Base-by-base conservation (phyloP, 2,329 filamentous ascomycete genomes). In the Aspergillus flavus region DNA sequence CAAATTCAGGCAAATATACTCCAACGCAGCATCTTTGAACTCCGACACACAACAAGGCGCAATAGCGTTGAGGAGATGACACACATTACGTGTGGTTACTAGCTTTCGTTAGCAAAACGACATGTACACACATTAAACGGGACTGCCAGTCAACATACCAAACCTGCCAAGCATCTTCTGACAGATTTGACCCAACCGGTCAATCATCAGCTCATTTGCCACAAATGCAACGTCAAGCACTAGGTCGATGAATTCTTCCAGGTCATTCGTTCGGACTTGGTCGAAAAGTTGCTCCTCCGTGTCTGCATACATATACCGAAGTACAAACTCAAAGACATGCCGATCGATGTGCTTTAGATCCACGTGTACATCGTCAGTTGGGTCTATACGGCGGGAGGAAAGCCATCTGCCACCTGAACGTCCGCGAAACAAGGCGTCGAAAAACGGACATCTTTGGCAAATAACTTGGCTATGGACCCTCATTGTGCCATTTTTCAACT, bases 121-220 rank as follows among this genome's bases (percentile, higher is more conserved):
- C 30, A 54, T 61, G 34, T 30, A n/a, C 61, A 23, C 55, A 45
- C 39, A 11, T 11, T 19, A 9, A 50, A 41, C 39, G 23, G 30
- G 30, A 6, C 10, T 41, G 57, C 1, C 39, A 30, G 23, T 14
- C n/a, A 54, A 78, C 82, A 72, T 76, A 88, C 86, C 87, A 78
- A 95, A 96, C 57, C 87, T 87, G 41, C 93, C 94, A 63, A 98
- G 86, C 26, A 93, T 80, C 63, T 87, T 88, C 75, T 99, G 95
- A 75, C 95, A 98, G 32, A 96, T 88, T 75, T 97, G 92, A 6
- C 92, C 93, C 6, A 99, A 81, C 7, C 94, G 86, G 74, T 97
- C 93, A 54, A 99, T 85, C 94, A 99, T 97, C 62, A 99, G 81
- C 77, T 99, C 94, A 73, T 99, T 95, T 14, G 94, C 93, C 58